These are phyloP conservation scores for Penicillium glabrum DNA, from an alignment of 2,329 filamentous ascomycete species.

Conservation along the genomic window DNA sequence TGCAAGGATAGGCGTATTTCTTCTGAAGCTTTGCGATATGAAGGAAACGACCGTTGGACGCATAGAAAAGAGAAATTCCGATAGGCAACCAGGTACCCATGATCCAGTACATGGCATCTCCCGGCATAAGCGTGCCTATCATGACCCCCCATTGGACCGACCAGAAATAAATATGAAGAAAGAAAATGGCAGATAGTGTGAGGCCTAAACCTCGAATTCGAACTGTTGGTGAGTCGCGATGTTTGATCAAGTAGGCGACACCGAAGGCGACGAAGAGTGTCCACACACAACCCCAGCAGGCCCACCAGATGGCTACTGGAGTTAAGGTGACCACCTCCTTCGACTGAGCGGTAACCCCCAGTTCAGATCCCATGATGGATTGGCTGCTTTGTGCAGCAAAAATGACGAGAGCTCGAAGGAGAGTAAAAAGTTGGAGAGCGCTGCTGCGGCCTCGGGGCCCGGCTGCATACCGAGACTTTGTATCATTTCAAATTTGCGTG, in stretches of 20 bases:
- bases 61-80: slow-evolving; percentile 66
- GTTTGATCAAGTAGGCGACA: slow-evolving; percentile 31
- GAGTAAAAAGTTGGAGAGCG: slow-evolving; percentile 1
- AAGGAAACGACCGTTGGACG: slow-evolving; percentile 61
- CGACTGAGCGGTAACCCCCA: slow-evolving; percentile 27
- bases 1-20: slow-evolving; percentile 36
- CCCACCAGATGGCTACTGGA: slow-evolving; percentile 32
- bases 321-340: slow-evolving; percentile 21
- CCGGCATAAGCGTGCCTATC: slow-evolving; percentile 44
- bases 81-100: slow-evolving; percentile 65
- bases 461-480: background rate
- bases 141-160: slow-evolving; percentile 36
- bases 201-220: slow-evolving; percentile 42
- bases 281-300: slow-evolving; percentile 31
- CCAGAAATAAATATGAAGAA: slow-evolving; percentile 41
- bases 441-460: background rate
- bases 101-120: slow-evolving; percentile 63
- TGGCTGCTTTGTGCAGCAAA: background rate
- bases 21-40: slow-evolving; percentile 58
- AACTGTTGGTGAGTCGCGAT: slow-evolving; percentile 36
- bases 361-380: slow-evolving; percentile 31
- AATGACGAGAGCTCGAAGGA: background rate
- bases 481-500: background rate
- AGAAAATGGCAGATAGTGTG: slow-evolving; percentile 34
- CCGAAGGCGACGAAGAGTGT: slow-evolving; percentile 30